A percentile compares a stretch with the other conserved stretches of the same genome.
phyloP scores from a whole-genome alignment of 345 rosid species.

The Syzygium grande region DNA sequence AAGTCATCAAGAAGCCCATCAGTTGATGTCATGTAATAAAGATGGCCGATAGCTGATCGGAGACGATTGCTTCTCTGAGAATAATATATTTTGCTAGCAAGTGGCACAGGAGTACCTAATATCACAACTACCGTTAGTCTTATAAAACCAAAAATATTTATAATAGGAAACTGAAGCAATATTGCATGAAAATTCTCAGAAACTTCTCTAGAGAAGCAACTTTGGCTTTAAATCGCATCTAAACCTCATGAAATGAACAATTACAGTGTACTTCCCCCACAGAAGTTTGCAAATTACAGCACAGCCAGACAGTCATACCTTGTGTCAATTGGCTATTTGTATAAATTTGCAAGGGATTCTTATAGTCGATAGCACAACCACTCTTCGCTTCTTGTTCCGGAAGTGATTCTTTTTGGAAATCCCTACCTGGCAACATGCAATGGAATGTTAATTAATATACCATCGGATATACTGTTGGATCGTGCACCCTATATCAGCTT shows the following conservation, averaged over 20 bases:
- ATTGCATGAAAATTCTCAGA: background rate
- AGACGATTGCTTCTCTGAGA: constrained; percentile 8
- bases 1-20: background rate
- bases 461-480: background rate
- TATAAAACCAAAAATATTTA: background rate
- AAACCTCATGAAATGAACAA: background rate
- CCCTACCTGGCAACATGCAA: constrained; percentile 12
- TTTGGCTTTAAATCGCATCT: background rate
- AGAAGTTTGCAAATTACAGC: background rate
- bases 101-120: constrained; percentile 3
- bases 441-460: background rate
- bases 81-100: constrained; percentile 8
- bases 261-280: background rate
- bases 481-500: background rate
- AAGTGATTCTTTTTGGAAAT: constrained; percentile 3
- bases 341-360: constrained; percentile 7
- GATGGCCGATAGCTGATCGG: background rate
- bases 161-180: background rate
- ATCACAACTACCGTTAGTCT: background rate
- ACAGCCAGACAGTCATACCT: constrained; percentile 6
- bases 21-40: background rate
- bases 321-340: constrained; percentile 4
- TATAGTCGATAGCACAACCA: background rate
- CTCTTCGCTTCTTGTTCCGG: background rate
- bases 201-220: background rate